Base-by-base conservation (phyloP, 2,329 filamentous ascomycete genomes). In the Penicillium glabrum region DNA sequence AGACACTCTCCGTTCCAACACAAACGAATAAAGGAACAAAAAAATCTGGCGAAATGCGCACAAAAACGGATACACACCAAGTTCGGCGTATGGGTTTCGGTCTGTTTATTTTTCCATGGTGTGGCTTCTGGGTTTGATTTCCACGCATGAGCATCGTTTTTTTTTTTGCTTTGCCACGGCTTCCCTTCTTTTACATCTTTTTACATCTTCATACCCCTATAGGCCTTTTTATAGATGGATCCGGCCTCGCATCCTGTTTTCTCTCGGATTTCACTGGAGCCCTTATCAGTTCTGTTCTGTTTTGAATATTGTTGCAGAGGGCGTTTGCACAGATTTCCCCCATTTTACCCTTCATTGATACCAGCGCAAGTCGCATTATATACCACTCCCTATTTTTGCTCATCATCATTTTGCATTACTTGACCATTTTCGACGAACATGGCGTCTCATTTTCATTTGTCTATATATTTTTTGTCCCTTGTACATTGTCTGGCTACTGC, bases 151-250 rank as follows among this genome's bases (percentile, higher is more conserved):
- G 50, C 26, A 51, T 57, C 19, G 16, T 19, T 49, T 41, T 39
- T 29, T 45, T n/a, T 14, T 57, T 6, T n/a, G 24, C 37, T 37
- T 43, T 49, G 41, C 19, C 6, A 23, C 10, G 33, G 24, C 52
- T 53, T 51, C 53, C 45, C 56, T 51, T 61, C 59, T 56, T 52
- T 57, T 51, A 46, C 61, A 58, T 62, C 58, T 58, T 63, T 68
- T 67, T 61, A 68, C 57, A 54, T 65, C 61, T 68, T 72, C 72
- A 75, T 76, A 75, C 72, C 72, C 72, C 68, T 60, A 67, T 57
- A 72, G 68, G 72, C 68, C 67, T 62, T 69, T 72, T 63, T 61
- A 72, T 72, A 74, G 69, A 74, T 69, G 64, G 63, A 67, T 62
- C 59, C 61, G 70, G 69, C 68, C 69, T 73, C 62, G 69, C 68